Evolutionary conservation across 2,329 filamentous ascomycete genomes (phyloP), one percentile per base, ranked within the genome.

Genomic region (Xylariaceae sp.): DNA sequence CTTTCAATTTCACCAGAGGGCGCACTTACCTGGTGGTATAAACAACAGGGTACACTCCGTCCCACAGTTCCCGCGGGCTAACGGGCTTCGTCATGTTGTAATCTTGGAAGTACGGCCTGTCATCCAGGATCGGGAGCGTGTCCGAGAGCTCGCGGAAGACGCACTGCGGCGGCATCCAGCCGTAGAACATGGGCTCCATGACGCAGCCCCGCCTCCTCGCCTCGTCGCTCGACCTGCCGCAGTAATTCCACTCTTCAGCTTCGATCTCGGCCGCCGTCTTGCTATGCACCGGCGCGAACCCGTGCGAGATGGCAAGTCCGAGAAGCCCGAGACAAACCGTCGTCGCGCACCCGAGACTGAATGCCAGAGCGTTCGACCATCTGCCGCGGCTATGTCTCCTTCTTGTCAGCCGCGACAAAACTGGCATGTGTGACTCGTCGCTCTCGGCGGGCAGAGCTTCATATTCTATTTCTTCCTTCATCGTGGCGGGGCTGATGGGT

Each of bases 181-280:
- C 47, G 24, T 49, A 49, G 31, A 47, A 49, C 30, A 47, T 38
- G 5, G 47, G 47, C 24, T 49, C 44, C 47, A 49, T 49, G 16
- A 49, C 35, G 31, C 47, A 49, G 12, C 44, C 44, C 9, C 41
- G 44, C 11, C 34, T 30, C 19, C 30, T 38, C 5, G 47, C 47
- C 9, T 4, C 31, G 11, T 28, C 33, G 27, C 40, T 43, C n/a
- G 40, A 44, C n/a, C 44, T 40, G 6, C 47, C 47, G 28, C 47
- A 49, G 28, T 47, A 26, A 19, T 49, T 49, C 47, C 47, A 49
- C 9, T 44, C 38, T 26, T 45, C 40, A 11, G 31, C 38, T 30
- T 49, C 44, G 9, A 49, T 31, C 21, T 44, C 34, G 18, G 38
- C 31, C 11, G 41, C 5, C n/a, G 41, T 36, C 31, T 41, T 47